phyloP scores from a whole-genome alignment of 768 basidiomycete species.

The Termitomyces sp. region DNA sequence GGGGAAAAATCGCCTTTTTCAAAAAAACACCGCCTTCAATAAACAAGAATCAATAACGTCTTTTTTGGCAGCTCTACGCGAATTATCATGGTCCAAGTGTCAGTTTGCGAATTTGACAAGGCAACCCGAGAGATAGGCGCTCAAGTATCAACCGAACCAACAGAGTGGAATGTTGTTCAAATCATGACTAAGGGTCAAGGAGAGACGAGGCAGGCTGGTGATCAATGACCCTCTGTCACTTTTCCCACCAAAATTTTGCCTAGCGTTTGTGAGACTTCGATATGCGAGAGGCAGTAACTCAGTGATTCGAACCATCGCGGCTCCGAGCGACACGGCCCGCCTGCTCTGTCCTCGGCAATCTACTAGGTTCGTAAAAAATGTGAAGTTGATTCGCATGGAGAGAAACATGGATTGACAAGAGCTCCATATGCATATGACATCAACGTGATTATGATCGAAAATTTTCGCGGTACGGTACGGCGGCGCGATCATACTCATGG shows the following conservation, averaged over 20 bases:
- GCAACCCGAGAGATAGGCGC: not conserved
- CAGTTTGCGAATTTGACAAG: not conserved
- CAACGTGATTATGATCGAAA: not conserved
- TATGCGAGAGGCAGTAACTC: slow-evolving; percentile 1
- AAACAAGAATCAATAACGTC: slow-evolving; percentile 11
- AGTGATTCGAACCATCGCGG: not conserved
- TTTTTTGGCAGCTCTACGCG: slow-evolving; percentile 16
- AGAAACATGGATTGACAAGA: not conserved
- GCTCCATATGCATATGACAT: not conserved
- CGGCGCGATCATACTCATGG: not conserved
- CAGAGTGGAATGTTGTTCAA: not conserved
- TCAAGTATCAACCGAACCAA: not conserved
- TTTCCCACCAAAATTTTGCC: slow-evolving; percentile 9
- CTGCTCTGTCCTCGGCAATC: slow-evolving; percentile 3
- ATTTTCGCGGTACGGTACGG: not conserved
- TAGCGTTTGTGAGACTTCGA: slow-evolving; percentile 8
- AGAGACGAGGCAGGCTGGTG: slow-evolving; percentile 1
- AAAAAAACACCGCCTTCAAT: slow-evolving; percentile 6
- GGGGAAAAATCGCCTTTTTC: slow-evolving; percentile 2
- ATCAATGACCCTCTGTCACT: slow-evolving; percentile 12
- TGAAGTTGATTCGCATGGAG: not conserved
- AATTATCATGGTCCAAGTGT: slow-evolving; percentile 8
- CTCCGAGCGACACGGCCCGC: slow-evolving; percentile 8
- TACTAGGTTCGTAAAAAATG: not conserved
- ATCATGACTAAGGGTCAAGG: slow-evolving; percentile 4